Percentiles rank a stretch among this genome's conserved stretches.
Conservation (phyloP, 2,329 filamentous ascomycete genomes). For the Neofusicoccum sp. region DNA sequence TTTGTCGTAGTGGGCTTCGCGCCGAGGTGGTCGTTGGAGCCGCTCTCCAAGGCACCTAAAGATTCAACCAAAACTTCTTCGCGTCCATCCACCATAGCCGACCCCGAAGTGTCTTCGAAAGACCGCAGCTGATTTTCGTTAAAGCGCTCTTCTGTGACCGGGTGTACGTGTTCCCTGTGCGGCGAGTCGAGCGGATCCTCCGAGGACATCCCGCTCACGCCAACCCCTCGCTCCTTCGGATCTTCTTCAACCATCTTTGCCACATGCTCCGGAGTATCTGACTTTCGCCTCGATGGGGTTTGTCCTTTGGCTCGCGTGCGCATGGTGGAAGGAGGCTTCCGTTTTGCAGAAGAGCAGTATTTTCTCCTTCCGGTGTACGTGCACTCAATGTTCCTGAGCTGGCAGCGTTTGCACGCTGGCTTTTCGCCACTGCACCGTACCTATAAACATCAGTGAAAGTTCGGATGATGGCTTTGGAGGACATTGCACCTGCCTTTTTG, state of each 20-base stretch:
- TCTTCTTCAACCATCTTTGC: background rate
- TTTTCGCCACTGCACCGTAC: background rate
- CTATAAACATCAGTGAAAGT: background rate
- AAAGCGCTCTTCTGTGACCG: too few relatives aligned
- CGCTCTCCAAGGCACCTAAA: background rate
- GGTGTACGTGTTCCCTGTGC: background rate
- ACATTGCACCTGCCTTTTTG: background rate
- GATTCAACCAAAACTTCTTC: background rate
- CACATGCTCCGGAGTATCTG: background rate
- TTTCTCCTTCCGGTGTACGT: background rate
- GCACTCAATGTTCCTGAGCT: background rate
- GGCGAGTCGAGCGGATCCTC: background rate
- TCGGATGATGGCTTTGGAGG: background rate
- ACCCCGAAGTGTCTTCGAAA: background rate
- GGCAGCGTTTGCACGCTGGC: background rate
- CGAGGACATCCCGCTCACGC: background rate
- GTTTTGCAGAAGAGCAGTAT: background rate
- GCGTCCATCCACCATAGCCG: background rate
- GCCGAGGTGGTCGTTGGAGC: background rate
- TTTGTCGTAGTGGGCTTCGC: background rate
- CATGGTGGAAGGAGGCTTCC: background rate
- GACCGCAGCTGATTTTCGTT: too few relatives aligned
- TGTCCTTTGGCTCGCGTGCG: background rate
- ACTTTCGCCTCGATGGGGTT: background rate
- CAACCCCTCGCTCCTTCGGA: background rate